phyloP scores from a whole-genome alignment of 1,284 basidiomycete genomes.

The Ustilago nuda region DNA sequence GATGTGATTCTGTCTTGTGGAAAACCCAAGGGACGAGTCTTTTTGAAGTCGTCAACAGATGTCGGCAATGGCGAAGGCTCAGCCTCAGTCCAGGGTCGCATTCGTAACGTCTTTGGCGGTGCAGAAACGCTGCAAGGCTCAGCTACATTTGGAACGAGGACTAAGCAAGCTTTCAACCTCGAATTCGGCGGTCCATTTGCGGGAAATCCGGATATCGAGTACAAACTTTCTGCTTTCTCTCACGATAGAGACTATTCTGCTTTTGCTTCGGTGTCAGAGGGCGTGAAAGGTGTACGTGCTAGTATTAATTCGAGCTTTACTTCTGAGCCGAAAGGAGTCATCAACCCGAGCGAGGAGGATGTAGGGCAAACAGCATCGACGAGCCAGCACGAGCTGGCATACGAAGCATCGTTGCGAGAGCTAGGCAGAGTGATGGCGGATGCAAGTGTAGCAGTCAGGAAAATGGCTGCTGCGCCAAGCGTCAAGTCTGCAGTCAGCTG shows the following conservation, averaged over 20 bases:
- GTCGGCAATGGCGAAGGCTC: constrained; percentile 93
- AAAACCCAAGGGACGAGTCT: constrained; percentile 82
- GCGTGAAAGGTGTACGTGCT: constrained; percentile 76
- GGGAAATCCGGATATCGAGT: constrained; percentile 74
- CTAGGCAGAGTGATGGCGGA: constrained; percentile 52
- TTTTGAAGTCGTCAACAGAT: constrained; percentile 87
- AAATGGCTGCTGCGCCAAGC: constrained; percentile 28
- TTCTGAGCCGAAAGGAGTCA: constrained; percentile 23
- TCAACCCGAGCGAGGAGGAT: constrained; percentile 35
- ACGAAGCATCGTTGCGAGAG: constrained; percentile 56
- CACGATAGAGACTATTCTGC: constrained; percentile 78
- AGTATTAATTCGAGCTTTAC: constrained; percentile 74
- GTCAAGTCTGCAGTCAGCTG: constrained; percentile 87
- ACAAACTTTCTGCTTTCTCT: constrained; percentile 76
- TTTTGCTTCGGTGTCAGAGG: constrained; percentile 79
- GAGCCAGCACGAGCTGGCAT: constrained; percentile 60
- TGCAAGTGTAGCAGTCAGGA: constrained; percentile 50
- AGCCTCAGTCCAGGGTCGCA: constrained; percentile 60
- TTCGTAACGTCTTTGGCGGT: constrained; percentile 85
- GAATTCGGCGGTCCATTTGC: constrained; percentile 63
- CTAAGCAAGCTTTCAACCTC: constrained; percentile 78
- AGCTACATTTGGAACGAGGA: constrained; percentile 87
- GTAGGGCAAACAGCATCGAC: constrained; percentile 13
- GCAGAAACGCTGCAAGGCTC: constrained; percentile 89
- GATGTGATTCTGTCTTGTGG: constrained; percentile 82